A percentile compares a stretch with the other conserved stretches of the same genome.
phyloP scores from a whole-genome alignment of 164 flowering plant species.

The Vitis rotundifolia region DNA sequence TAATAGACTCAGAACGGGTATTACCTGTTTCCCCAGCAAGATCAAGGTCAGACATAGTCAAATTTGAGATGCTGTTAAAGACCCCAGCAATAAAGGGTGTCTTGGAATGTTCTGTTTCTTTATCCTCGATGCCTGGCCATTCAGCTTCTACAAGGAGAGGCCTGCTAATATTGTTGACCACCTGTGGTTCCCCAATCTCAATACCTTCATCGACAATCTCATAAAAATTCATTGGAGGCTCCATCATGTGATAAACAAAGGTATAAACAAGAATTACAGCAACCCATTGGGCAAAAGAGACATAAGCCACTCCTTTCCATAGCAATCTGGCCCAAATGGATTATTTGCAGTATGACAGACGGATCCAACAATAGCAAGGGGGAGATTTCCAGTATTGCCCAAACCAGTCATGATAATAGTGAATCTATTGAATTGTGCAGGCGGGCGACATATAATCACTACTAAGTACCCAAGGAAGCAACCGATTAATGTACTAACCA shows the following conservation, averaged over 20 bases:
- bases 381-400: slow-evolving; percentile 90
- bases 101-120: slow-evolving; percentile 77
- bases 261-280: slow-evolving; percentile 87
- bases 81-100: slow-evolving; percentile 74
- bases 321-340: slow-evolving; percentile 75
- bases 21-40: slow-evolving; percentile 25
- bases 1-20: slow-evolving; percentile 47
- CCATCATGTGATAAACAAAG: slow-evolving; percentile 96
- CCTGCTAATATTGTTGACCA: slow-evolving; percentile 40
- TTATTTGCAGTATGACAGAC: slow-evolving; percentile 65
- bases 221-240: slow-evolving; percentile 81
- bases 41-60: slow-evolving; percentile 54
- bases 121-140: slow-evolving; percentile 93
- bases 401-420: slow-evolving; percentile 83
- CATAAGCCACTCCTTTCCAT: slow-evolving; percentile 73
- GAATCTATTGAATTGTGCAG: slow-evolving; percentile 63
- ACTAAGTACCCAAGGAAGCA: slow-evolving; percentile 71
- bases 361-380: slow-evolving; percentile 74
- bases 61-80: slow-evolving; percentile 47
- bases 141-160: slow-evolving; percentile 87
- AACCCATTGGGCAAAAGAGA: slow-evolving; percentile 90
- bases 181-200: slow-evolving; percentile 34
- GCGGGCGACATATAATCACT: slow-evolving; percentile 71
- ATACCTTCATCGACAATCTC: slow-evolving; percentile 55
- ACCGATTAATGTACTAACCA: slow-evolving; percentile 65